A percentile compares a stretch with the other conserved stretches of the same genome.
phyloP scores from a whole-genome alignment of 306 rosid genomes.

The Spatholobus suberectus region DNA sequence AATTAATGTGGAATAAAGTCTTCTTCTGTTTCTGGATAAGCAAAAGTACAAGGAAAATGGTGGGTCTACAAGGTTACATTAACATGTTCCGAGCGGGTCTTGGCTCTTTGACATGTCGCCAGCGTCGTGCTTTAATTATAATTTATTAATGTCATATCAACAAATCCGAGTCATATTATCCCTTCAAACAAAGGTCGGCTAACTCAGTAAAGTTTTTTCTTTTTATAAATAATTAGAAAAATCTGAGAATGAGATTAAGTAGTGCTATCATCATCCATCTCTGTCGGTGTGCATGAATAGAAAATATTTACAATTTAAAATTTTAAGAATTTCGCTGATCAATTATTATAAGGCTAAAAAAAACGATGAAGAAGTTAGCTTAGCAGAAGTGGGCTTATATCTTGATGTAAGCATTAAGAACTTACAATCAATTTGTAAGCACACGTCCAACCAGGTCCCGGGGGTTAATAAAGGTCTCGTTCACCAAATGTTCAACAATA shows the following conservation, averaged over 20 bases:
- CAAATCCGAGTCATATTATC: neutral
- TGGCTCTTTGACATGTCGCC: neutral
- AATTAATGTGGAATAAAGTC: constrained; percentile 15
- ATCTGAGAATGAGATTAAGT: neutral
- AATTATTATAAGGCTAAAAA: neutral
- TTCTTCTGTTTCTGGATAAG: neutral
- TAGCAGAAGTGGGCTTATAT: neutral
- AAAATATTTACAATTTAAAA: neutral
- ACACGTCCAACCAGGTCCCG: neutral
- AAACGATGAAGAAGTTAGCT: neutral
- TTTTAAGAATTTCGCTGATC: neutral
- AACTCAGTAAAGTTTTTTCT: neutral
- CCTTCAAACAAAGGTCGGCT: neutral
- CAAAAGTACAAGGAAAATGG: constrained; percentile 7
- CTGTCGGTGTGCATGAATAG: neutral
- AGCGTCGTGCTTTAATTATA: neutral
- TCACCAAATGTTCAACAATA: neutral
- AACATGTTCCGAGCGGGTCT: neutral
- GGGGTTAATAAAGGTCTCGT: neutral
- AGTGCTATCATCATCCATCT: neutral
- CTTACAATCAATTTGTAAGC: neutral
- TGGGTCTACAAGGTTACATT: constrained; percentile 11
- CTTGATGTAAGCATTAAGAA: neutral
- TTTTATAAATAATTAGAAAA: neutral
- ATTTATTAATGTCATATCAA: neutral